Conservation (phyloP, 352 stramenopile species). For the Phytophthora gonapodyides region DNA sequence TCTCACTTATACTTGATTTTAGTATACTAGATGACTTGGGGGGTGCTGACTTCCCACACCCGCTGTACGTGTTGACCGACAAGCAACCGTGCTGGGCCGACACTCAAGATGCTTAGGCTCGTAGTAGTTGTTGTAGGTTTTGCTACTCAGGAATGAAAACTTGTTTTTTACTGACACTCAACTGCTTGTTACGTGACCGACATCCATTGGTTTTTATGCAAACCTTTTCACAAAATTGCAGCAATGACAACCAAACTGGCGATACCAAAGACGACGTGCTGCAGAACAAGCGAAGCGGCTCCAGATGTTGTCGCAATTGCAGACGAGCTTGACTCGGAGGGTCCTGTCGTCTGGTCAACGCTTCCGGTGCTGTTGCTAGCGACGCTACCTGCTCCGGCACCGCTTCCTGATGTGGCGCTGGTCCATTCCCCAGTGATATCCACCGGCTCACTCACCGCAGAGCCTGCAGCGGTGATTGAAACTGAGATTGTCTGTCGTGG, state of each 20-base stretch:
- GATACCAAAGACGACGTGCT: not conserved
- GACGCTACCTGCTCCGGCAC: conserved; percentile 13
- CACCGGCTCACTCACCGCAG: conserved; percentile 45
- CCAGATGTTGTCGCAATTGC: conserved; percentile 16
- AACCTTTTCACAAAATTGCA: not conserved
- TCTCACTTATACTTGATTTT: too few relatives aligned
- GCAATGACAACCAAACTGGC: conserved; percentile 5
- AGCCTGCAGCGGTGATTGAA: conserved; percentile 37
- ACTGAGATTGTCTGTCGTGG: conserved; percentile 36
- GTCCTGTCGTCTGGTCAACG: not conserved
- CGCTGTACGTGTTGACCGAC: conserved; percentile 84
- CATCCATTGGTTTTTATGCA: too few relatives aligned
- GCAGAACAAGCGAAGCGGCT: conserved; percentile 5
- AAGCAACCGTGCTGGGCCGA: conserved; percentile 78
- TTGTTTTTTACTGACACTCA: not conserved
- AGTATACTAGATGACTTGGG: too few relatives aligned
- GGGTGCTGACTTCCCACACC: too few relatives aligned
- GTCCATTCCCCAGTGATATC: conserved; percentile 38
- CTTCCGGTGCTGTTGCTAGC: conserved; percentile 11
- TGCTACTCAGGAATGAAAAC: not conserved
- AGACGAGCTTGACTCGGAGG: conserved; percentile 18
- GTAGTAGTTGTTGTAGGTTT: too few relatives aligned
- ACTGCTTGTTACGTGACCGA: not conserved
- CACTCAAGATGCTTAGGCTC: conserved; percentile 15
- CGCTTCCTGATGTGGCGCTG: conserved; percentile 25